Base-by-base conservation (phyloP, 2,329 filamentous ascomycete species). In the Ambrosiella cleistominuta region DNA sequence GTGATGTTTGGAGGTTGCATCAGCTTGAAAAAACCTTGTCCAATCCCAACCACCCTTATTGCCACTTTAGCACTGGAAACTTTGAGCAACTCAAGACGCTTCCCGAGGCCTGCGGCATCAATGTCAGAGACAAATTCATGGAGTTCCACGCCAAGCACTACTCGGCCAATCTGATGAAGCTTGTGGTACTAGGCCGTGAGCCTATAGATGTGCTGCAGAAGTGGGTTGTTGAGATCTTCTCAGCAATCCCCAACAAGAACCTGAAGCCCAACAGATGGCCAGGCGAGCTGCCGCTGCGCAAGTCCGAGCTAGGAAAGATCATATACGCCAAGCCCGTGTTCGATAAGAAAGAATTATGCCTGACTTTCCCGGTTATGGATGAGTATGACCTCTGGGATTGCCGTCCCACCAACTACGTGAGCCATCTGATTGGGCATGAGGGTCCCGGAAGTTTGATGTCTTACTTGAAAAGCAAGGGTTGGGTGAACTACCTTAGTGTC, bases 151-250 rank as follows among this genome's bases (percentile, higher is more conserved):
- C 82, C 62, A 85, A 83, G 66, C 84, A 95, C 66, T 96, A 96
- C 70, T 95, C 90, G 1, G 87, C 90, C 60, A 96, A 96, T 66
- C 79, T 83, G 44, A 95, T 95, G 87, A 95, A 95, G 74, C 74
- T 96, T 54, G 88, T 90, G 42, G 82, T 95, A 3, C 71, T 96
- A 19, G 90, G 90, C 0, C 79, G 85, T 55, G 90, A 96, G 68
- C 75, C 81, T 5, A 74, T 96, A 60, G 88, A 95, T 64, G 80
- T 88, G 15, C 73, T 95, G 58, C 85, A 96, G 69, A 74, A 78
- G 57, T 96, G 89, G 90, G 86, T 87, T 0, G 77, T 81, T 2
- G 86, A 95, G 64, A 74, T 95, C 60, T 96, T 95, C 68, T 83
- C 86, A 0, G 79, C 77, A 58, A 81, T 95, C 15, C 80, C 81